Conservation (phyloP, 345 rosid genomes). For the Gossypium stocksii region DNA sequence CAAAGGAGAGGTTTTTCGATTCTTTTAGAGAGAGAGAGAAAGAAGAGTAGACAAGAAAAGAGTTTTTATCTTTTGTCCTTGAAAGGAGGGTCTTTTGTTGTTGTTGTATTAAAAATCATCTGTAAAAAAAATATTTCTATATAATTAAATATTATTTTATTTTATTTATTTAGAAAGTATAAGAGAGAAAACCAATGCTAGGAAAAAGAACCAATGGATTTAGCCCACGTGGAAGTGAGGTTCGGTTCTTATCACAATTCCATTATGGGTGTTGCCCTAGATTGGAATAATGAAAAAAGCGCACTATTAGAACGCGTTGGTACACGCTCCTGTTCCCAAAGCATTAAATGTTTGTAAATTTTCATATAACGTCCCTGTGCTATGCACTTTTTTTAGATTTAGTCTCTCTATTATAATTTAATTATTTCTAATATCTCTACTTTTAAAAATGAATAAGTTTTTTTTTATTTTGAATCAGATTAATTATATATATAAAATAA, state of each 20-base stretch:
- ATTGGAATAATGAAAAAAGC: slow-evolving; percentile 20
- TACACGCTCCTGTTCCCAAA: slow-evolving; percentile 26
- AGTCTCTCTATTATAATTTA: too few relatives aligned
- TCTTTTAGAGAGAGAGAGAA: slow-evolving; percentile 34
- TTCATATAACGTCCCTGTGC: too few relatives aligned
- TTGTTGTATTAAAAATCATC: slow-evolving; percentile 30
- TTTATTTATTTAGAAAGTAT: slow-evolving; percentile 22
- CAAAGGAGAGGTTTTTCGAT: slow-evolving; percentile 36
- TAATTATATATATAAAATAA: too few relatives aligned
- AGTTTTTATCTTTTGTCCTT: slow-evolving; percentile 39
- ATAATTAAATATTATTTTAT: not conserved
- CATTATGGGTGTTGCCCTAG: slow-evolving; percentile 49
- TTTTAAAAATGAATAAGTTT: too few relatives aligned
- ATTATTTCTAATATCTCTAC: too few relatives aligned
- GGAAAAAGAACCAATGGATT: slow-evolving; percentile 17
- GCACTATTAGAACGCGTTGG: slow-evolving; percentile 31
- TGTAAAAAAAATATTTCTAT: not conserved
- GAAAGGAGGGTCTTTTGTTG: slow-evolving; percentile 38
- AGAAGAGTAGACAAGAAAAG: slow-evolving; percentile 18
- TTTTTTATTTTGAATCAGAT: too few relatives aligned
- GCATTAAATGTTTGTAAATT: too few relatives aligned
- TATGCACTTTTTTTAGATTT: too few relatives aligned
- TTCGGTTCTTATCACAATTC: slow-evolving; percentile 69
- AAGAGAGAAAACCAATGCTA: not conserved
- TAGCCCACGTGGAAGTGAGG: slow-evolving; percentile 33